These are phyloP conservation scores for Xylaria sp. DNA, from an alignment of 2,329 filamentous ascomycete species.

Conservation along the genomic window DNA sequence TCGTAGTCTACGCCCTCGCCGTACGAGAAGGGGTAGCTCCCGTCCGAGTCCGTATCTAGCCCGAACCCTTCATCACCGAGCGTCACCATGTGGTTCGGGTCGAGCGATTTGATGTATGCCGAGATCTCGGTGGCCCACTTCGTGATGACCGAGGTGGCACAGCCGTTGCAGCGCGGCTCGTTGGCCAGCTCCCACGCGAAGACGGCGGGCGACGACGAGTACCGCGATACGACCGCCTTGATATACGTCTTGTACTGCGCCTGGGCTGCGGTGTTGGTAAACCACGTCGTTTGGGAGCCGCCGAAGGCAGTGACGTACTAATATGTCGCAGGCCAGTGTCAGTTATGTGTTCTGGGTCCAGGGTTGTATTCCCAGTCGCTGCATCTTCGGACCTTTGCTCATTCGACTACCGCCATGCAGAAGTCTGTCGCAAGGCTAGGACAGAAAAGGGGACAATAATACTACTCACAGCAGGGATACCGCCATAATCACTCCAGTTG, in stretches of 20 bases:
- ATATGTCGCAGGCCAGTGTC: constrained; percentile 4
- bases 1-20: constrained; percentile 59
- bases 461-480: constrained; percentile 58
- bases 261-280: constrained; percentile 59
- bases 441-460: too few species aligned
- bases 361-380: background rate
- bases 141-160: constrained; percentile 58
- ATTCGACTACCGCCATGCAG: background rate
- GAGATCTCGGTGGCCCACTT: constrained; percentile 64
- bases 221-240: constrained; percentile 54
- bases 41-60: constrained; percentile 46
- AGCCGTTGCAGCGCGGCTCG: constrained; percentile 64
- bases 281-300: constrained; percentile 60
- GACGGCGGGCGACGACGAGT: constrained; percentile 53
- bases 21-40: constrained; percentile 59
- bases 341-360: background rate
- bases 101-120: constrained; percentile 68
- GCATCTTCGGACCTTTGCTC: background rate
- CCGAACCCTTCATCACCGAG: constrained; percentile 64
- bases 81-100: constrained; percentile 66
- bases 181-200: constrained; percentile 63
- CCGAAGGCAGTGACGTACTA: constrained; percentile 64
- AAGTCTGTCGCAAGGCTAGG: too few species aligned
- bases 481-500: constrained; percentile 73
- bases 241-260: constrained; percentile 61